Evolutionary conservation across 768 basidiomycete genomes (phyloP).

Genomic region (Naganishia onofrii): DNA sequence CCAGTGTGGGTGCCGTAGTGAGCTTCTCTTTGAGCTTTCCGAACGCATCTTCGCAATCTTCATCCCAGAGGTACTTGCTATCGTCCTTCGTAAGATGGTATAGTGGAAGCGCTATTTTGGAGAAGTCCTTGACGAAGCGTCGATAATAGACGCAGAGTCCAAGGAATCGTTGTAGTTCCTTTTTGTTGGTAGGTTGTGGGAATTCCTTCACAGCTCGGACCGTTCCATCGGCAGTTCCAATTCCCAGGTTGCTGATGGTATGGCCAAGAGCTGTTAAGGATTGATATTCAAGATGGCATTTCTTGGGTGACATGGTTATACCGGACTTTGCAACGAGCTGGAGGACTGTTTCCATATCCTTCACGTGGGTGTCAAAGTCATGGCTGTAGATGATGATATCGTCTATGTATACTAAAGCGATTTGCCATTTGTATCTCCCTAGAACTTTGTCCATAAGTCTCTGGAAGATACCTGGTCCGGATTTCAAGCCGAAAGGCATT

Average conservation of each 20-base stretch:
- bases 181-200: background rate
- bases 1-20: too few relatives aligned
- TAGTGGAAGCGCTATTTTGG: constrained; percentile 30
- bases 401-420: constrained; percentile 25
- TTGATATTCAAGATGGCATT: constrained; percentile 17
- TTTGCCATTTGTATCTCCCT: constrained; percentile 23
- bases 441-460: constrained; percentile 25
- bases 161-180: constrained; percentile 19
- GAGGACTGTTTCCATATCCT: constrained; percentile 37
- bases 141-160: too few relatives aligned
- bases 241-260: constrained; percentile 20
- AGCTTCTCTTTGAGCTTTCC: too few relatives aligned
- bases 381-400: constrained; percentile 29
- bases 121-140: constrained; percentile 34
- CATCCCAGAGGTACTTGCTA: too few relatives aligned
- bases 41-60: too few relatives aligned
- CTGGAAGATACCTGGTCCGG: constrained; percentile 27
- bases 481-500: constrained; percentile 26
- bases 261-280: constrained; percentile 18
- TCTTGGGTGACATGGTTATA: constrained; percentile 10
- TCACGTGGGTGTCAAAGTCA: too few relatives aligned
- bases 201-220: constrained; percentile 11
- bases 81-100: constrained; percentile 26
- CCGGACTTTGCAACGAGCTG: constrained; percentile 9
- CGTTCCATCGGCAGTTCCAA: constrained; percentile 4